Evolutionary conservation across 2,329 filamentous ascomycete species (phyloP).

Genomic region (Biscogniauxia marginata): DNA sequence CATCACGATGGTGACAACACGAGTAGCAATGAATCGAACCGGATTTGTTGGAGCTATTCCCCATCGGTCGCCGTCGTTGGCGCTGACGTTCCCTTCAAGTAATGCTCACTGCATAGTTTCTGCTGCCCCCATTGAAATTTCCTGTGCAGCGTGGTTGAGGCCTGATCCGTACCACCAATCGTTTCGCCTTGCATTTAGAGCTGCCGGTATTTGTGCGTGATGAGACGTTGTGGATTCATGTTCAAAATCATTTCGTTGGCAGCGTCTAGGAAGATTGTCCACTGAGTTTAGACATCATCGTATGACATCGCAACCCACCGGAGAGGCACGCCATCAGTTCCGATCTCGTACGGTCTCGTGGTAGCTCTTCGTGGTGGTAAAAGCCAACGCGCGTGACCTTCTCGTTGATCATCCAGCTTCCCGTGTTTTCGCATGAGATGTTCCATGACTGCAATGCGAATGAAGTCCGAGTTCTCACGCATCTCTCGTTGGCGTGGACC

Average conservation of each 20-base stretch:
- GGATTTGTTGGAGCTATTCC: background rate
- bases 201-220: background rate
- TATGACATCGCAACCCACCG: slow-evolving; percentile 51
- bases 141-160: background rate
- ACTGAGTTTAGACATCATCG: slow-evolving; percentile 12
- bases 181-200: background rate
- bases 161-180: background rate
- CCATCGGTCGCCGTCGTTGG: background rate
- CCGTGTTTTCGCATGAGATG: slow-evolving; percentile 68
- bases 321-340: slow-evolving; percentile 56
- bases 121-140: background rate
- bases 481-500: slow-evolving; percentile 62
- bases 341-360: slow-evolving; percentile 54
- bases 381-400: slow-evolving; percentile 66
- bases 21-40: background rate
- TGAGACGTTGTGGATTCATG: background rate
- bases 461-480: slow-evolving; percentile 69
- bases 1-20: background rate
- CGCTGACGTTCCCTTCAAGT: background rate
- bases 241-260: background rate
- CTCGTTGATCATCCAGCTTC: slow-evolving; percentile 64
- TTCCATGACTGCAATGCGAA: slow-evolving; percentile 69
- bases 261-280: background rate
- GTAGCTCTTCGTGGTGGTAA: slow-evolving; percentile 62
- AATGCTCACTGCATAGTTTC: background rate